Conservation (phyloP, 2,329 filamentous ascomycete species). For the Ceratocystis diversiconidia region DNA sequence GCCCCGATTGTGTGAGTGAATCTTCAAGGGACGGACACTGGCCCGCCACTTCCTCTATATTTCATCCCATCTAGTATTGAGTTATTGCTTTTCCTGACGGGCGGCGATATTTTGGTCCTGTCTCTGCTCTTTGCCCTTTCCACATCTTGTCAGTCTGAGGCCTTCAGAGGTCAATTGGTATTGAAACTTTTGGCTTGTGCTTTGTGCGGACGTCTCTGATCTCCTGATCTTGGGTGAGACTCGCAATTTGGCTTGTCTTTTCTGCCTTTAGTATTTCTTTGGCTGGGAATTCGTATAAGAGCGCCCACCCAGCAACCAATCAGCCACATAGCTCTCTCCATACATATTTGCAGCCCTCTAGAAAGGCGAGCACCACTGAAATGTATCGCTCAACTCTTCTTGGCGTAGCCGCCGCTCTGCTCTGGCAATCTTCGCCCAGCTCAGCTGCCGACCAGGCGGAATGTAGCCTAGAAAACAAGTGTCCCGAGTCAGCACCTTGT, state of each 20-base stretch:
- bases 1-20: too few species aligned
- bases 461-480: slow-evolving; percentile 43
- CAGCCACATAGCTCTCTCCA: neutral
- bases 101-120: too few species aligned
- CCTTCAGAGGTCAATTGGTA: neutral
- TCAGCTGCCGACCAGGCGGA: slow-evolving; percentile 21
- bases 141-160: neutral
- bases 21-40: neutral
- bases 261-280: too few species aligned
- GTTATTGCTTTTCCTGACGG: too few species aligned
- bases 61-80: neutral
- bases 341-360: neutral
- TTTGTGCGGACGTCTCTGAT: too few species aligned
- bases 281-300: too few species aligned
- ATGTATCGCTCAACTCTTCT: slow-evolving; percentile 13
- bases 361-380: neutral
- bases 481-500: slow-evolving; percentile 59
- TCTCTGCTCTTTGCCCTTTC: neutral
- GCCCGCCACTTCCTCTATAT: neutral
- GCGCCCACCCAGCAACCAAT: neutral
- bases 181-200: neutral
- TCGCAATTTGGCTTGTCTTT: too few species aligned
- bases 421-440: neutral
- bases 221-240: too few species aligned
- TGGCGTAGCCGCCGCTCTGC: slow-evolving; percentile 4